phyloP scores from a whole-genome alignment of 371 early-diverging fungal genomes.

The Syncephalis plumigaleata region DNA sequence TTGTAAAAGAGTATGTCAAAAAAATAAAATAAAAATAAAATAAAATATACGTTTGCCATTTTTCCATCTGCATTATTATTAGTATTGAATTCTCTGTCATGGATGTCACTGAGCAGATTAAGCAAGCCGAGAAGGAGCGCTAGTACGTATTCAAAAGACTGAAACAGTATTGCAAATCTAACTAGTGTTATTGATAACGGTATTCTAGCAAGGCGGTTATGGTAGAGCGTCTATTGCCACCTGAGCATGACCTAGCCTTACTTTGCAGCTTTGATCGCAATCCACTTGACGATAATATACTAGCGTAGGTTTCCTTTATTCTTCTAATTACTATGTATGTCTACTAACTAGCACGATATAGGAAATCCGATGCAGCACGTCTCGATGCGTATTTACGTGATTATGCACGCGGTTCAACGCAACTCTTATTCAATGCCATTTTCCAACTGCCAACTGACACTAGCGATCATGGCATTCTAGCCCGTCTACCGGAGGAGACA shows the following conservation, averaged over 20 bases:
- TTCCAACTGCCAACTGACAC: constrained; percentile 61
- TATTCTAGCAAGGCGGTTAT: constrained; percentile 32
- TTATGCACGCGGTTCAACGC: constrained; percentile 66
- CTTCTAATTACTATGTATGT: not conserved
- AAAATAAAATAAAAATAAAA: too few species aligned
- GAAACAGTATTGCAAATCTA: too few species aligned
- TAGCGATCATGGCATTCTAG: constrained; percentile 61
- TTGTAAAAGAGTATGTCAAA: too few species aligned
- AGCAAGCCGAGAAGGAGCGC: too few species aligned
- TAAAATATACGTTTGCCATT: too few species aligned
- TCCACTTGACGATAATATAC: constrained; percentile 41
- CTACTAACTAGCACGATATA: constrained; percentile 2
- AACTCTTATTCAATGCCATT: constrained; percentile 74
- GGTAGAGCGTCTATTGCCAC: constrained; percentile 50
- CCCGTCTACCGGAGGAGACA: constrained; percentile 47
- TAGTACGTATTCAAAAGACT: too few species aligned
- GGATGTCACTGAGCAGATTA: too few species aligned
- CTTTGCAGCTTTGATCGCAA: constrained; percentile 67
- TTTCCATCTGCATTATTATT: too few species aligned
- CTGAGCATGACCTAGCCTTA: constrained; percentile 72
- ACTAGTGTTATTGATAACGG: not conserved
- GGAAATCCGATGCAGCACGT: constrained; percentile 5
- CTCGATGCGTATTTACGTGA: constrained; percentile 47
- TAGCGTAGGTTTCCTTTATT: constrained; percentile 21
- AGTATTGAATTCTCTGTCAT: too few species aligned